Base-by-base conservation (phyloP, 768 basidiomycete genomes). In the Pleurotus eryngii region DNA sequence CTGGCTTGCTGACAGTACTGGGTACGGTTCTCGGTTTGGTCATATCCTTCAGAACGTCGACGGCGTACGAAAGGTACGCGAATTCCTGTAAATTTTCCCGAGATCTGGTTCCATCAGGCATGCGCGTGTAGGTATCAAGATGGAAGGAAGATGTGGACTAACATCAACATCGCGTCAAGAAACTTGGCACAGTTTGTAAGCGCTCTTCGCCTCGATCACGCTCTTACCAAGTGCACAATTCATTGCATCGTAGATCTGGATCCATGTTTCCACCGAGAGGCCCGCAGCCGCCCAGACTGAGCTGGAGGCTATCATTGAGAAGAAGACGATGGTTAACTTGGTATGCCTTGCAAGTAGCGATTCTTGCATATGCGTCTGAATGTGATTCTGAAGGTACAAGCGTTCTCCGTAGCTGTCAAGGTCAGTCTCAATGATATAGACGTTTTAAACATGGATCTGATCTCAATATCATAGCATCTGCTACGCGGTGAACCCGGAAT, bases 21-120 rank as follows among this genome's bases (percentile, higher is more conserved):
- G 87, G 87, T 80, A 86, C 84, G 12, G 85, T 89, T 24, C 80
- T 88, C 67, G 86, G 80, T 80, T 72, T 85, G 63, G 84, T 86
- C 48, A 83, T 90, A 53, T 85, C 84, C 0, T 90, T 89, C 72
- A 75, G 88, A 59, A 89, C 86, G 5, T 85, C 85, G 9, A 85
- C 84, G 38, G 86, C 87, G 1, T 87, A 87, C 65, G 84, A 87
- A 55, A 74, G 85, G 78, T 84, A 62, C 59, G 77, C 65, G 20
- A 30, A 9, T 27, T 7, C 38, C n/a, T 7, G 22, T 50, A n/a
- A 15, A 7, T n/a, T 46, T 4, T 48, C 55, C 8, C 56, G 20
- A 26, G 6, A 26, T 20, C 17, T 24, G 27, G 46, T 17, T 46
- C 15, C 35, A 35, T 26, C 35, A 22, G 5, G 30, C 56, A 37